Conservation (phyloP, 2,329 filamentous ascomycete species). For the Fonsecaea multimorphosa region DNA sequence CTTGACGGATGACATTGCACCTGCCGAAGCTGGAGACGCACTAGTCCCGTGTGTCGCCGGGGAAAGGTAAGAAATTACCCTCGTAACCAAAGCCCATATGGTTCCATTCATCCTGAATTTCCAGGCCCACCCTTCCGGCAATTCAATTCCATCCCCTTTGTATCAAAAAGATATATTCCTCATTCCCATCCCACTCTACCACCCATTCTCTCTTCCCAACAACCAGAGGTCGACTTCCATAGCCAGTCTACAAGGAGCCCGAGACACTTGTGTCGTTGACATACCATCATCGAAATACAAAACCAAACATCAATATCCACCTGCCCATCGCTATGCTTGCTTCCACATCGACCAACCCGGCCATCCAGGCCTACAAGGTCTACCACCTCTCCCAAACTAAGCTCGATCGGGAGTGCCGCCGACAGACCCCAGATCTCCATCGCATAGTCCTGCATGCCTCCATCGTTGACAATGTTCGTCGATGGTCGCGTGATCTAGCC, state of each 20-base stretch:
- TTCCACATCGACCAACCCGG: constrained; percentile 26
- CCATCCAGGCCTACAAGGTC: constrained; percentile 35
- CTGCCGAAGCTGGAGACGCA: background rate
- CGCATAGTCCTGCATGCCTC: constrained; percentile 32
- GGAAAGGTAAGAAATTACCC: background rate
- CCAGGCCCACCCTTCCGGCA: constrained; percentile 6
- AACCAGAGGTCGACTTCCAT: background rate
- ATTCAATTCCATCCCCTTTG: background rate
- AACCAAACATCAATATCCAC: background rate
- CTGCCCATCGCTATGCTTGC: constrained; percentile 13
- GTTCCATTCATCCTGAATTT: constrained; percentile 15
- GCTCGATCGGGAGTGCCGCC: constrained; percentile 33
- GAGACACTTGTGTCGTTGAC: background rate
- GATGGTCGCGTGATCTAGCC: constrained; percentile 33
- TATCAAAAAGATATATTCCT: constrained; percentile 18
- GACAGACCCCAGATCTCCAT: constrained; percentile 33
- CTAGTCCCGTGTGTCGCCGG: background rate
- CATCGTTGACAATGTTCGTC: constrained; percentile 34
- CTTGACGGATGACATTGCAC: background rate
- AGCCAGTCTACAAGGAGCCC: background rate
- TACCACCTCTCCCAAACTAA: constrained; percentile 33
- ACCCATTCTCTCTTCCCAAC: background rate
- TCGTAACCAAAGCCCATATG: background rate
- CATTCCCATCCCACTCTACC: constrained; percentile 7
- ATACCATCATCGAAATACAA: too few species aligned